Percentiles rank a stretch among this genome's conserved stretches.
Evolutionary conservation across 768 basidiomycete genomes (phyloP).

Genomic region (Termitomyces sp.): DNA sequence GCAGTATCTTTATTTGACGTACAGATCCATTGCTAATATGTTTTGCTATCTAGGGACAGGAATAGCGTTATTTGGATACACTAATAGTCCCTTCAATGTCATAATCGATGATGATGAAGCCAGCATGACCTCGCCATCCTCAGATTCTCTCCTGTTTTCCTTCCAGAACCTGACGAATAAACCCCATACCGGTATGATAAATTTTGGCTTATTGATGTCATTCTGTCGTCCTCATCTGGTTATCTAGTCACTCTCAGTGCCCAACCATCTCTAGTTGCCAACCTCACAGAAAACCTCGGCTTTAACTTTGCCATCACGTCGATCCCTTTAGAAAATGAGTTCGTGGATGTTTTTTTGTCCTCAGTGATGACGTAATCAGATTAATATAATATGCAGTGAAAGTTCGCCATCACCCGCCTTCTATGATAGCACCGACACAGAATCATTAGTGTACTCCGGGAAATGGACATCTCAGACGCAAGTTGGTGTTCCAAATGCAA

Average conservation of each 20-base stretch:
- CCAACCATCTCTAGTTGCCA: conserved; percentile 2
- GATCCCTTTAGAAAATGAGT: conserved; percentile 9
- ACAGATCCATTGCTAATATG: background rate
- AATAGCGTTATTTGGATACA: conserved; percentile 8
- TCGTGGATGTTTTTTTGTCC: background rate
- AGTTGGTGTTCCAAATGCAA: conserved; percentile 14
- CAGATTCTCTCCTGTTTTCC: conserved; percentile 11
- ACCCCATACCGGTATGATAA: conserved; percentile 8
- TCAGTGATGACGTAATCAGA: background rate
- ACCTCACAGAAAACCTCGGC: conserved; percentile 6
- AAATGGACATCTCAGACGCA: conserved; percentile 7
- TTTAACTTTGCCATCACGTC: conserved; percentile 11
- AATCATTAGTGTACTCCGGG: conserved; percentile 9
- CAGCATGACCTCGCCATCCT: background rate
- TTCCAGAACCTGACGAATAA: conserved; percentile 7
- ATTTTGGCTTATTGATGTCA: background rate
- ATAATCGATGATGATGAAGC: conserved; percentile 12
- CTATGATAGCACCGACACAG: conserved; percentile 11
- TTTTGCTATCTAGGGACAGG: conserved; percentile 6
- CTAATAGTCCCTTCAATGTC: conserved; percentile 12
- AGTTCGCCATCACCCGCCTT: conserved; percentile 13
- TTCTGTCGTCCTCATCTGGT: background rate
- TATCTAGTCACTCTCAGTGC: conserved; percentile 13
- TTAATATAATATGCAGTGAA: conserved; percentile 5
- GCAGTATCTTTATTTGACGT: background rate